phyloP scores from a whole-genome alignment of 306 rosid species.

The Acacia confusa region DNA sequence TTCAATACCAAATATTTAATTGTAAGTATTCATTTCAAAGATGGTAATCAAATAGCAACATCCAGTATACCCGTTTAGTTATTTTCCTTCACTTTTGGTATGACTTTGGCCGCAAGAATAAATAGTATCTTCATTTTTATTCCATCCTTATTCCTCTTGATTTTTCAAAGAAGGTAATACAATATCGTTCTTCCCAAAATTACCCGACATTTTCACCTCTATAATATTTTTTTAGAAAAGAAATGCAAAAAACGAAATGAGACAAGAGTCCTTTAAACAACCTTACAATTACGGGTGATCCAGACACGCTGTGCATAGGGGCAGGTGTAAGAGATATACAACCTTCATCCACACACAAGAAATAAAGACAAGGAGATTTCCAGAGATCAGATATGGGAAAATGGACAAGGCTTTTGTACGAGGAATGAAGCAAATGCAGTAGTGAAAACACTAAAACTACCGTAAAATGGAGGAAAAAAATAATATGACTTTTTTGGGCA shows the following conservation, averaged over 20 bases:
- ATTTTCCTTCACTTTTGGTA: not conserved
- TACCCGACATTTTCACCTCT: not conserved
- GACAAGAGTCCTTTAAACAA: conserved; percentile 28
- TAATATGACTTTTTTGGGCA: not conserved
- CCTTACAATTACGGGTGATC: conserved; percentile 86
- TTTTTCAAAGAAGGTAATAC: not conserved
- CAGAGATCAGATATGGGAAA: conserved; percentile 21
- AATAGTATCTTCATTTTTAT: not conserved
- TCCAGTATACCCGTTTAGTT: not conserved
- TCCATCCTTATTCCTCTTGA: not conserved
- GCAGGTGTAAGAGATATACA: conserved; percentile 76
- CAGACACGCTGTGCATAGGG: conserved; percentile 90
- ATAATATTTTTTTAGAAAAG: not conserved
- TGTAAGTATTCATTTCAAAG: not conserved
- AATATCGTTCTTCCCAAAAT: not conserved
- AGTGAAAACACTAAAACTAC: not conserved
- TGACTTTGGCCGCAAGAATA: not conserved
- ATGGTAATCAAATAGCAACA: not conserved
- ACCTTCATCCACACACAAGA: conserved; percentile 47
- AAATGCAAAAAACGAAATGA: not conserved
- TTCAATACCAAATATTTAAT: too few relatives aligned
- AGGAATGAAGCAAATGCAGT: conserved; percentile 6
- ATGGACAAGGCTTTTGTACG: not conserved
- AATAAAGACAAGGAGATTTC: not conserved
- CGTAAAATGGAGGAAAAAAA: not conserved